Base-by-base conservation (phyloP, 2,329 filamentous ascomycete genomes). In the Sarocladium strictum region DNA sequence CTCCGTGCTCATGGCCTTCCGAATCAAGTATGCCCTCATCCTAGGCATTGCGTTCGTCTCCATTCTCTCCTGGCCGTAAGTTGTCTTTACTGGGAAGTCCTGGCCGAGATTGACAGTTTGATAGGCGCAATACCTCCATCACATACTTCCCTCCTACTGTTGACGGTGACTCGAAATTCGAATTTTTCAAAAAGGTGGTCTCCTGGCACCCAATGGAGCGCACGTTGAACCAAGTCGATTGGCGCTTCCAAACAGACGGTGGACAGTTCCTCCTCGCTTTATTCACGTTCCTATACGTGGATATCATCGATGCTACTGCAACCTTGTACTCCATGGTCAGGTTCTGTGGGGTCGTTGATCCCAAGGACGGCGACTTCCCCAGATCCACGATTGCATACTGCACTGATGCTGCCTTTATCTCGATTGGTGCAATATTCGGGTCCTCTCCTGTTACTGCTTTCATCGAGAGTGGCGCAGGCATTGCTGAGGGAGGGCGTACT, bases 311-410 rank as follows among this genome's bases (percentile, higher is more conserved):
- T 65, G 85, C 84, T 62, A 90, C 87, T 0, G 87, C 86, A 40
- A 90, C 87, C 0, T 72, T 90, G 35, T 90, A 90, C 70, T 87
- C 86, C n/a, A 90, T 91, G 87, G 87, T 87, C 1, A 84, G 85
- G 21, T 90, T 90, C 70, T 85, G 81, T 58, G 82, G 83, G 26
- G 79, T 80, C 43, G 81, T 87, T 60, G 77, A 85, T 63, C 69
- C 78, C 60, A 76, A 80, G 45, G 83, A 86, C 2, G 83, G 85
- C n/a, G 90, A 95, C 66, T 96, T 96, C 58, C 89, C 92, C 53
- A 85, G 90, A 38, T 92, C 88, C 2, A 90, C 90, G 1, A 72
- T 93, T 29, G 91, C 91, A 1, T 91, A 90, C 67, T 86, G 80
- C 61, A 83, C 81, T 3, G 87, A 91, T 59, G 86, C 87, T 1